Evolutionary conservation across 495 filamentous ascomycete species (phyloP), one percentile per base, ranked within the genome.

Genomic region (Penicillium taxi): DNA sequence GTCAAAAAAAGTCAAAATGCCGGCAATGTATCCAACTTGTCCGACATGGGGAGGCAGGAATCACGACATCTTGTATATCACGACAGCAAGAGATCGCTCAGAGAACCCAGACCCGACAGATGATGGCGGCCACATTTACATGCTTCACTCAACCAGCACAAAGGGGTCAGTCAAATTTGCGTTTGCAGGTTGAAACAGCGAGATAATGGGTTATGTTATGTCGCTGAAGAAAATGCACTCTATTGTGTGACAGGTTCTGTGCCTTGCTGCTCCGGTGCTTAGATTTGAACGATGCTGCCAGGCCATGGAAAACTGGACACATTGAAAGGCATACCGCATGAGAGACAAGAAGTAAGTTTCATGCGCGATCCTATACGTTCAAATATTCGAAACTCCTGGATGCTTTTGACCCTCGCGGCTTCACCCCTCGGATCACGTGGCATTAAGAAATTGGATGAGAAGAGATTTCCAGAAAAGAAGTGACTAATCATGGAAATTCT

Each of bases 371-470:
- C 26, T 1, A 29, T 32, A 33, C 32, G 14, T 16, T 41, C 37
- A 44, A 49, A 30, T 39, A 49, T 49, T n/a, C n/a, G 46, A 41
- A 35, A 20, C 41, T 41, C 46, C 46, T 49, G 41, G 46, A 49
- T 49, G 46, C 46, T 49, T 34, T 6, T 5, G 17, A 34, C 43
- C 43, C 39, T 46, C 37, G 37, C 37, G 9, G 27, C 24, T 18
- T 26, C 11, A 13, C 37, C 45, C 39, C 36, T 48, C 36, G 25
- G 19, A 20, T 39, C 39, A 42, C 35, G 34, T 45, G 42, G 4
- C 9, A 12, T n/a, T n/a, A n/a, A n/a, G 22, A 24, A 6, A 24
- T 6, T 24, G 22, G 22, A 24, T 6, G 22, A 24, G 11, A 24
- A 24, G 22, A n/a, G n/a, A n/a, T n/a, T n/a, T n/a, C n/a, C n/a